Base-by-base conservation (phyloP, 2,329 filamentous ascomycete species). In the Pseudocercospora vitis region DNA sequence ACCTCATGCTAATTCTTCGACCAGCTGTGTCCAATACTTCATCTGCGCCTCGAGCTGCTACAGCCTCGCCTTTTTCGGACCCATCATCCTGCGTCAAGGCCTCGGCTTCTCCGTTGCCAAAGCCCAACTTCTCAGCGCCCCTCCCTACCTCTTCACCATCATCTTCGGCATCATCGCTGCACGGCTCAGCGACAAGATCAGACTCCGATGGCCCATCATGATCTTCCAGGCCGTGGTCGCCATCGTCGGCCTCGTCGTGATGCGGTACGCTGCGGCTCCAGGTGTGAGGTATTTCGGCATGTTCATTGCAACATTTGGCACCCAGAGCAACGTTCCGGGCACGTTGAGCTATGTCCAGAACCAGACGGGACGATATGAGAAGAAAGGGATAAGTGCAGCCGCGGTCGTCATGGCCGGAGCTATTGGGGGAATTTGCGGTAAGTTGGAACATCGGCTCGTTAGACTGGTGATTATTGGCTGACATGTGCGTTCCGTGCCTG, bases 251-350 rank as follows among this genome's bases (percentile, higher is more conserved):
- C 74, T 91, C 5, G 81, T 84, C 23, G 82, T 91, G 66, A 85
- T 90, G 75, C 87, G 86, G 29, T 91, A 85, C 75, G 77, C 81
- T 39, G 65, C 71, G 18, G 78, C 71, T 59, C 63, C 81, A 2
- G 76, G 68, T 2, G 80, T 83, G 9, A 81, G 86, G 42, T 91
- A 89, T 71, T 84, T 89, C 58, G 87, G 87, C 52, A 78, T 89
- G 52, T 91, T 91, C 73, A 73, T 91, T 35, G 79, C 83, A 19
- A 86, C 86, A 0, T 86, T 86, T 0, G 88, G 87, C 7, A 83
- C 84, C 59, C 89, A 90, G 70, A 80, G 83, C 55, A 92, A 91
- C 67, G 77, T 90, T 5, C 88, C 89, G 9, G 77, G 82, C 1
- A 76, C 81, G 37, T 82, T 92, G 75, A 79, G 87, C 0, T 91